Conservation (phyloP, 768 basidiomycete genomes). For the Dioszegia aurantiaca region DNA sequence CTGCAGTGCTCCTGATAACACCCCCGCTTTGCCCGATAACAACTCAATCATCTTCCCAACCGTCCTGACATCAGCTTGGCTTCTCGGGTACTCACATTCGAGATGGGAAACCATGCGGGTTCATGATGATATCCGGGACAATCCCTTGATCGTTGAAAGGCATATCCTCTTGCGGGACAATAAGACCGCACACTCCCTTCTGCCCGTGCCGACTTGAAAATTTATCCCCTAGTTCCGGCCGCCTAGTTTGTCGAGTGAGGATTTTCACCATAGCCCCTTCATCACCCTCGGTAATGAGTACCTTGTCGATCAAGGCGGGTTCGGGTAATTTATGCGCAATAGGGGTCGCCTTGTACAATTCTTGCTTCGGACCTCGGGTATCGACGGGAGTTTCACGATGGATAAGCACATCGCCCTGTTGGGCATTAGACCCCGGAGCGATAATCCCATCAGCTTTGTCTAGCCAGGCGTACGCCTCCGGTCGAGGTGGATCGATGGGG, state of each 20-base stretch:
- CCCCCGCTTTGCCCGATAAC: slow-evolving; percentile 93
- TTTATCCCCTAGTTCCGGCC: slow-evolving; percentile 96
- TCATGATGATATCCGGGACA: slow-evolving; percentile 97
- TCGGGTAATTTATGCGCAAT: slow-evolving; percentile 92
- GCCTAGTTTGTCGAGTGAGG: slow-evolving; percentile 89
- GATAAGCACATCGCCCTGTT: slow-evolving; percentile 88
- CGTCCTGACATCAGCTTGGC: slow-evolving; percentile 62
- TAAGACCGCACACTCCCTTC: slow-evolving; percentile 97
- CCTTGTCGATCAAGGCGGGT: slow-evolving; percentile 92
- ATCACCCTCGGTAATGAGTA: slow-evolving; percentile 94
- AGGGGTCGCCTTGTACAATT: slow-evolving; percentile 82
- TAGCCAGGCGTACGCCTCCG: slow-evolving; percentile 85
- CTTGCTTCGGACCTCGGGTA: slow-evolving; percentile 56
- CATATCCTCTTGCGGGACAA: slow-evolving; percentile 98
- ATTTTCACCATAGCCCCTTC: slow-evolving; percentile 97
- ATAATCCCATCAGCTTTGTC: slow-evolving; percentile 82
- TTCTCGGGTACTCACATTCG: slow-evolving; percentile 56
- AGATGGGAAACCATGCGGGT: slow-evolving; percentile 98
- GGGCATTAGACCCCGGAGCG: slow-evolving; percentile 88
- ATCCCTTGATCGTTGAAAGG: slow-evolving; percentile 99
- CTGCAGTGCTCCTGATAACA: slow-evolving; percentile 63
- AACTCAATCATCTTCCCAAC: slow-evolving; percentile 99
- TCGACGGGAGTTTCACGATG: slow-evolving; percentile 94
- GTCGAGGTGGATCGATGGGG: slow-evolving; percentile 73
- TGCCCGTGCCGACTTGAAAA: slow-evolving; percentile 97